Evolutionary conservation across 805 yeast species (phyloP).

Genomic region (Candida qinlingensis): DNA sequence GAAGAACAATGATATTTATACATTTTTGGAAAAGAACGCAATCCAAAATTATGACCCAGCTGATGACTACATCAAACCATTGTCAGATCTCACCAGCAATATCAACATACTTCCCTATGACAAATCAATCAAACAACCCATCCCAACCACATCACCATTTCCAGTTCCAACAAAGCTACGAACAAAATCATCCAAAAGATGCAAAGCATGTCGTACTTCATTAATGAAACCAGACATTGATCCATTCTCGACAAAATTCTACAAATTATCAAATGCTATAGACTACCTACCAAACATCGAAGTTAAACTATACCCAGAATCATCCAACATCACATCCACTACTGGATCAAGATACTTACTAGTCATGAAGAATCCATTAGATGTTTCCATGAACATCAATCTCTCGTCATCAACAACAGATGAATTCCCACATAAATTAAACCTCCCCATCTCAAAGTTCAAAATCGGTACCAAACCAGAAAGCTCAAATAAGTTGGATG

Average conservation of each 20-base stretch:
- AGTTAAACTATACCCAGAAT: conserved; percentile 4
- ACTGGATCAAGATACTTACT: conserved; percentile 7
- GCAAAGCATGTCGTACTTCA: conserved; percentile 25
- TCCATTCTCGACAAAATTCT: conserved; percentile 22
- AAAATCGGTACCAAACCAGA: conserved; percentile 15
- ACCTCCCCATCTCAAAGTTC: conserved; percentile 18
- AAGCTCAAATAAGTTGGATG: conserved; percentile 15
- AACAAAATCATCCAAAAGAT: conserved; percentile 21
- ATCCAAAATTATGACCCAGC: conserved; percentile 7
- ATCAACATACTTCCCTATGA: conserved; percentile 1
- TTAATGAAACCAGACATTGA: conserved; percentile 26
- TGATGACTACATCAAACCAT: not conserved
- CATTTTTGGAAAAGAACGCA: conserved; percentile 11
- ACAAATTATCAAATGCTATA: conserved; percentile 24
- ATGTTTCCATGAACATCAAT: conserved; percentile 6
- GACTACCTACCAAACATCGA: conserved; percentile 20
- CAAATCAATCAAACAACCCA: conserved; percentile 2
- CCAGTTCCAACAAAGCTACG: conserved; percentile 19
- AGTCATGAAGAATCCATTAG: conserved; percentile 16
- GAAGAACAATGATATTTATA: conserved; percentile 9
- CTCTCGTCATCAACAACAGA: conserved; percentile 11
- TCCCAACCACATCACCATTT: not conserved
- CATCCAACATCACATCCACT: not conserved
- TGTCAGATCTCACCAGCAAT: not conserved
- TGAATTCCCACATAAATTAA: conserved; percentile 1